Conservation (phyloP, 352 stramenopile species). For the Globisporangium alternatum region DNA sequence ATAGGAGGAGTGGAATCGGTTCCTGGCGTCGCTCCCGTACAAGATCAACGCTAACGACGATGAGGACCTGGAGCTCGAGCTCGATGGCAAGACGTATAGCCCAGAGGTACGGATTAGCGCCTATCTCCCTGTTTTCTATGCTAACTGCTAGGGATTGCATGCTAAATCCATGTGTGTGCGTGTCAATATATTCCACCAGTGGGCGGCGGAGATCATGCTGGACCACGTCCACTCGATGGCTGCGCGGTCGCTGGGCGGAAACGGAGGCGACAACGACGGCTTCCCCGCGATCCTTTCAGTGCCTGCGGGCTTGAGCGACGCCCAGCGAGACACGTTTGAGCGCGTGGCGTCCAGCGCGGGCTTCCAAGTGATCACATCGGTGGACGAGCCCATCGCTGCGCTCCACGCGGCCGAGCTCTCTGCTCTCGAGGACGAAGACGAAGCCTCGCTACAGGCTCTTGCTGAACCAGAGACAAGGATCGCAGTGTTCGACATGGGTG, state of each 20-base stretch:
- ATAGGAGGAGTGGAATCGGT: constrained; percentile 16
- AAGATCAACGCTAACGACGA: constrained; percentile 24
- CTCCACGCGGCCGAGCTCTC: constrained; percentile 48
- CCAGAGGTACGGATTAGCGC: constrained; percentile 33
- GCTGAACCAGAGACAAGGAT: constrained; percentile 23
- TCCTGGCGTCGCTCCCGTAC: constrained; percentile 46
- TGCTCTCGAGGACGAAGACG: constrained; percentile 26
- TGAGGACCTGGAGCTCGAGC: constrained; percentile 25
- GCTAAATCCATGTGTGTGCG: neutral
- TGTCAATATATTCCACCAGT: constrained; percentile 22
- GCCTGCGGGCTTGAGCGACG: constrained; percentile 30
- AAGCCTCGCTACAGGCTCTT: neutral
- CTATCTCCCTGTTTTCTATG: neutral
- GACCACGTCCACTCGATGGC: constrained; percentile 49
- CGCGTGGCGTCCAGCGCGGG: constrained; percentile 49
- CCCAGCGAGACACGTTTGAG: constrained; percentile 37
- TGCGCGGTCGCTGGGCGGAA: constrained; percentile 37
- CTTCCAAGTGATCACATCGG: constrained; percentile 51
- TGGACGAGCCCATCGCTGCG: constrained; percentile 65
- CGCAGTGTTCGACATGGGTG: constrained; percentile 72
- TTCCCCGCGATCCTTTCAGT: constrained; percentile 55
- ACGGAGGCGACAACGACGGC: constrained; percentile 26
- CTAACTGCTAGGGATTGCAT: neutral
- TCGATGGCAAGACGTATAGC: constrained; percentile 59
- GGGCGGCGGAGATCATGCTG: constrained; percentile 57